phyloP scores from a whole-genome alignment of 306 rosid species.

The Lithocarpus polystachyus region DNA sequence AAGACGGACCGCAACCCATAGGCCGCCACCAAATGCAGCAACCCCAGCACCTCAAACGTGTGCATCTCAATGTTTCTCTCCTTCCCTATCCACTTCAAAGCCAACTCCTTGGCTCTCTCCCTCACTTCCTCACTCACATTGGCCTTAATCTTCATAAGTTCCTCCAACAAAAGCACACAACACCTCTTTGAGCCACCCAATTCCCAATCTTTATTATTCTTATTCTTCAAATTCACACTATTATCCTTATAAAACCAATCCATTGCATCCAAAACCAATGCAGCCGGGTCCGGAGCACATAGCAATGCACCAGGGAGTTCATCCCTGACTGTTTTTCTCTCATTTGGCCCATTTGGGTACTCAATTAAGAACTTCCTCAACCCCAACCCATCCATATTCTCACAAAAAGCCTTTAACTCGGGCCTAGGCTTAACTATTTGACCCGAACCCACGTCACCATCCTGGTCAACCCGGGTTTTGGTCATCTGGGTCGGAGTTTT shows the following conservation, averaged over 20 bases:
- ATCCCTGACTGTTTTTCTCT: conserved; percentile 13
- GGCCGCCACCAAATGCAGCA: conserved; percentile 56
- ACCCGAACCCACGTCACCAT: background rate
- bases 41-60: conserved; percentile 43
- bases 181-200: conserved; percentile 37
- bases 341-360: conserved; percentile 22
- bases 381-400: conserved; percentile 63
- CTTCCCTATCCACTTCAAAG: conserved; percentile 46
- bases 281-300: conserved; percentile 45
- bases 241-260: conserved; percentile 39
- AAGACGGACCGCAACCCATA: conserved; percentile 55
- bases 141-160: conserved; percentile 36
- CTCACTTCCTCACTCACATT: conserved; percentile 36
- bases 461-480: conserved; percentile 4
- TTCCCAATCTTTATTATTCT: conserved; percentile 22
- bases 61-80: conserved; percentile 28
- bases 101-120: conserved; percentile 52
- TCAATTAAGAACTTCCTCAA: conserved; percentile 43
- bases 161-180: conserved; percentile 54
- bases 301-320: conserved; percentile 54
- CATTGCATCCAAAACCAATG: conserved; percentile 57
- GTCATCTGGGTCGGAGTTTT: background rate
- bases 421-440: conserved; percentile 28
- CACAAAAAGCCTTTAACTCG: conserved; percentile 44
- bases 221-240: background rate